These are phyloP conservation scores for Plasmodium gaboni DNA, from an alignment of 169 alveolate genomes.

Conservation along the genomic window DNA sequence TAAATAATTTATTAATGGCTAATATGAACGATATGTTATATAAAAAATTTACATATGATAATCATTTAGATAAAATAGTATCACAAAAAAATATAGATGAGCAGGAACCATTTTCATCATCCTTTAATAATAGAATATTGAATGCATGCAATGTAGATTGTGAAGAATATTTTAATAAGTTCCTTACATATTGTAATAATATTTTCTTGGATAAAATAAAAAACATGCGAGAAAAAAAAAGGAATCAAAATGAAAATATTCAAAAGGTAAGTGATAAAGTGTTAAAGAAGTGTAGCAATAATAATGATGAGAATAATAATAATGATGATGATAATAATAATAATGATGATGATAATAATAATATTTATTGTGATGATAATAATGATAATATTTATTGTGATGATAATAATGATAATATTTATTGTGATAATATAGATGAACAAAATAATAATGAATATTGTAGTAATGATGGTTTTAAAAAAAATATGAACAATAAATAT, in stretches of 20 bases:
- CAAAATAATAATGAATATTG: too few relatives aligned
- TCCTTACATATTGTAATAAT: conserved; percentile 36
- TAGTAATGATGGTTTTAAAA: too few relatives aligned
- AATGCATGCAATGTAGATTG: conserved; percentile 12
- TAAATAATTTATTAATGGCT: conserved; percentile 3
- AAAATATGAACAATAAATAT: too few relatives aligned
- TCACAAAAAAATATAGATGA: neutral
- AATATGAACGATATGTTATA: conserved; percentile 11
- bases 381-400: too few relatives aligned
- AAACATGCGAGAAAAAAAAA: neutral
- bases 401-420: too few relatives aligned
- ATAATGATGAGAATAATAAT: too few relatives aligned
- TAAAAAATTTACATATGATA: conserved; percentile 42
- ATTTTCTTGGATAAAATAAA: neutral
- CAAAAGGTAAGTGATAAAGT: too few relatives aligned
- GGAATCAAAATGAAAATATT: neutral
- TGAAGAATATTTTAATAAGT: conserved; percentile 14
- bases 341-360: too few relatives aligned
- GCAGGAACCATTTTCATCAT: neutral
- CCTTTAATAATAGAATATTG: neutral
- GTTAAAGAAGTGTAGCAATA: too few relatives aligned
- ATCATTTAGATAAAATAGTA: conserved; percentile 30
- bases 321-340: too few relatives aligned
- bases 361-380: too few relatives aligned
- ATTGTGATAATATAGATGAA: too few relatives aligned